Evolutionary conservation across 371 early-diverging fungal species (phyloP).

Genomic region (Mortierella sp.): DNA sequence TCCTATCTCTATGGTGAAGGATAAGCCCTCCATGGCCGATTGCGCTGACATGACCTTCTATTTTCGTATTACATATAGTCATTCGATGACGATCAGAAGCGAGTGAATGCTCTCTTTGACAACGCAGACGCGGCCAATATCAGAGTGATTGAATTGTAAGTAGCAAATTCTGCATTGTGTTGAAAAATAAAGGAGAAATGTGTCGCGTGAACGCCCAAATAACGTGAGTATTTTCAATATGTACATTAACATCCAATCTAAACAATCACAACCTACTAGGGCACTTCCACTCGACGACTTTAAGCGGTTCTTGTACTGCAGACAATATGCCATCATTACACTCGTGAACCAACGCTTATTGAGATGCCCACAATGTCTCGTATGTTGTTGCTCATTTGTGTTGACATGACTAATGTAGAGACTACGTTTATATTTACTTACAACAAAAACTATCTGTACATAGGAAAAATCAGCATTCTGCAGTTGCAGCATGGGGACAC

Average conservation of each 20-base stretch:
- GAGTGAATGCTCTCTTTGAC: constrained; percentile 84
- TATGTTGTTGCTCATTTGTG: constrained; percentile 25
- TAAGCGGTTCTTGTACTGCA: constrained; percentile 80
- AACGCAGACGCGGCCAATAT: constrained; percentile 77
- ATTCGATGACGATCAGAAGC: constrained; percentile 77
- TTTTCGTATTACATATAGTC: constrained; percentile 36
- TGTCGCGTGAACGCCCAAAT: not conserved
- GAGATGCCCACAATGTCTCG: constrained; percentile 70
- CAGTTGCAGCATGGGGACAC: constrained; percentile 59
- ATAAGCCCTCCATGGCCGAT: not conserved
- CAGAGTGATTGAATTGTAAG: constrained; percentile 80
- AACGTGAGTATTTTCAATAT: no score
- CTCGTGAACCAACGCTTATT: constrained; percentile 79
- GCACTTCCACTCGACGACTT: constrained; percentile 82
- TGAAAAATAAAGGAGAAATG: constrained; percentile 5
- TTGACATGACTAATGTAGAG: not conserved
- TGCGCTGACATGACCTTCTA: not conserved
- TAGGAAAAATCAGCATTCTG: constrained; percentile 61
- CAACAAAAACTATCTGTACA: not conserved
- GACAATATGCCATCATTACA: constrained; percentile 78
- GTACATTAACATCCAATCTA: not conserved
- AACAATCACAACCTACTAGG: constrained; percentile 41
- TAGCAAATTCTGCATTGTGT: not conserved
- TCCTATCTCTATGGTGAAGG: not conserved
- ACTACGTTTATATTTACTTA: not conserved